Percentiles rank a stretch among this genome's conserved stretches.
Conservation (phyloP, 2,329 filamentous ascomycete genomes). For the Emmonsiellopsis sp. region DNA sequence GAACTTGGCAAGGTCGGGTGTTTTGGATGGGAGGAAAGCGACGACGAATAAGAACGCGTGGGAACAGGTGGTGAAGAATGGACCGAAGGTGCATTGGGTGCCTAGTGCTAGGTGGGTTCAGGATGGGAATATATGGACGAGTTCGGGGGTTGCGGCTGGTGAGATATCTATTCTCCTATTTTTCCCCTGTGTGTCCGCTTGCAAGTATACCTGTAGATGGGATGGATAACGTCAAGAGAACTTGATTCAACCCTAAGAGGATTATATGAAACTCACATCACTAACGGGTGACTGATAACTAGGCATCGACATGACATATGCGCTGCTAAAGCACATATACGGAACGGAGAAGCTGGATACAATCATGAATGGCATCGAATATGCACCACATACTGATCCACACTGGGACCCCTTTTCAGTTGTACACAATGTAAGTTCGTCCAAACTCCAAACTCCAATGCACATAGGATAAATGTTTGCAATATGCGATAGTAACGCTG, state of each 20-base stretch:
- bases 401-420: background rate
- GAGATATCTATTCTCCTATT: background rate
- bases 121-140: slow-evolving; percentile 3
- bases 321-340: slow-evolving; percentile 1
- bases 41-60: slow-evolving; percentile 7
- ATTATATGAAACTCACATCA: too few relatives aligned
- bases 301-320: background rate
- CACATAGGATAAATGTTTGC: too few relatives aligned
- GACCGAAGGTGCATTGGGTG: slow-evolving; percentile 2
- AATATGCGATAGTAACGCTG: too few relatives aligned
- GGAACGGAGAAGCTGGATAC: background rate
- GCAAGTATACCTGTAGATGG: too few relatives aligned
- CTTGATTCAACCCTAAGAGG: too few relatives aligned
- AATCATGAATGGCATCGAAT: background rate
- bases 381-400: background rate
- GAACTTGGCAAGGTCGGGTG: background rate
- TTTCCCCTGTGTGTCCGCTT: background rate
- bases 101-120: slow-evolving; percentile 4
- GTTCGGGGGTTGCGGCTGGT: slow-evolving; percentile 2
- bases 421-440: background rate
- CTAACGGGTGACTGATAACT: background rate
- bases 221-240: too few relatives aligned
- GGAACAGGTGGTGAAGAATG: background rate
- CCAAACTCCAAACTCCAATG: too few relatives aligned
- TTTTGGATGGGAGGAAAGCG: slow-evolving; percentile 3